A percentile compares a stretch with the other conserved stretches of the same genome.
These are phyloP conservation scores for Ganoderma lucidum DNA, from an alignment of 1,284 basidiomycete species.

Conservation along the genomic window DNA sequence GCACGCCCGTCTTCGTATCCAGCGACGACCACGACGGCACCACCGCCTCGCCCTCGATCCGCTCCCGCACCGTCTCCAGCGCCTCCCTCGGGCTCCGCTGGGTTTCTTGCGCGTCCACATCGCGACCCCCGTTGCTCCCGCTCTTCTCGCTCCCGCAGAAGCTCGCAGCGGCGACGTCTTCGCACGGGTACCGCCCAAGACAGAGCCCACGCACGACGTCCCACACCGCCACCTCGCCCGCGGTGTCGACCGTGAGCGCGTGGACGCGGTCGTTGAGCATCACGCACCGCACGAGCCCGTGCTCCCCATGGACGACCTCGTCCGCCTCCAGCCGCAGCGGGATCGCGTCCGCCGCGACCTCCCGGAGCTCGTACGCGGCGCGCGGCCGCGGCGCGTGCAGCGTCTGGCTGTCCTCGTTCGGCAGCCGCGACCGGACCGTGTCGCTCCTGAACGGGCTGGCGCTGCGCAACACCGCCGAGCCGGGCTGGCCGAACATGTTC, in stretches of 20 bases:
- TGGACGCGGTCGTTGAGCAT: conserved; percentile 93
- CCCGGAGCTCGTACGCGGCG: conserved; percentile 77
- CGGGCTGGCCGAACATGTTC: conserved; percentile 38
- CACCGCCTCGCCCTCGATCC: conserved; percentile 93
- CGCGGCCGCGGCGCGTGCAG: conserved; percentile 52
- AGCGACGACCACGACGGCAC: conserved; percentile 88
- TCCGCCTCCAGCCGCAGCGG: conserved; percentile 74
- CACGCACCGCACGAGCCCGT: conserved; percentile 85
- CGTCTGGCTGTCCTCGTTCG: conserved; percentile 49
- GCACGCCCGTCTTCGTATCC: conserved; percentile 89
- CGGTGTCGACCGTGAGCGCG: conserved; percentile 90
- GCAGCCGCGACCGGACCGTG: conserved; percentile 27
- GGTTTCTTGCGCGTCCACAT: conserved; percentile 17
- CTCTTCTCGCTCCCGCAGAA: conserved; percentile 40
- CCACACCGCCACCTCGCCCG: conserved; percentile 90
- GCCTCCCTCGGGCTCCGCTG: conserved; percentile 81
- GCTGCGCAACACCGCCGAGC: conserved; percentile 33
- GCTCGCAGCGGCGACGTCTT: conserved; percentile 69
- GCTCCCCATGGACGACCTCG: conserved; percentile 77
- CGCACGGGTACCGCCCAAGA: conserved; percentile 72
- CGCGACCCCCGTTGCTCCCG: conserved; percentile 44
- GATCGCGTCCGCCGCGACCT: conserved; percentile 81
- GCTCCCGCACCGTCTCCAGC: conserved; percentile 85
- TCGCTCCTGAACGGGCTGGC: conserved; percentile 43
- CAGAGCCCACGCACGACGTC: conserved; percentile 87